These are phyloP conservation scores for Ophiostoma quercus DNA, from an alignment of 2,329 filamentous ascomycete genomes.

Conservation along the genomic window DNA sequence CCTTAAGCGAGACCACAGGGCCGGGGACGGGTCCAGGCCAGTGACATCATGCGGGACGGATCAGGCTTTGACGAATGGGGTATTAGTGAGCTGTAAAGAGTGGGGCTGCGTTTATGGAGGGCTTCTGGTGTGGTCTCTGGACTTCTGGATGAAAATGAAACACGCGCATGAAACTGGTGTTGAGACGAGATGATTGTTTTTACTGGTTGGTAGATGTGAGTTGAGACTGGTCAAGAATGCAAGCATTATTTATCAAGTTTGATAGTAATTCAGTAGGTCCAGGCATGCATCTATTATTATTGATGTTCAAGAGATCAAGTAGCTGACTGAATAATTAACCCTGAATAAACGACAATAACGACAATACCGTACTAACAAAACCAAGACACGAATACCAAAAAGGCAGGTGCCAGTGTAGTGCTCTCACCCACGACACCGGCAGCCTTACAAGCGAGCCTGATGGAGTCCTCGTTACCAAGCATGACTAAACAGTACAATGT, in stretches of 20 bases:
- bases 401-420: background rate
- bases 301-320: too few relatives aligned
- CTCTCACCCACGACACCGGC: background rate
- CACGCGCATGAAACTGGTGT: background rate
- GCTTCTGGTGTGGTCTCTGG: background rate
- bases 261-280: too few relatives aligned
- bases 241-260: too few relatives aligned
- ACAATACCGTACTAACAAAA: background rate
- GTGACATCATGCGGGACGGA: constrained; percentile 17
- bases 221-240: too few relatives aligned
- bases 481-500: background rate
- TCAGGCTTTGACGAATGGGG: constrained; percentile 17
- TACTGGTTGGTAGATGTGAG: too few relatives aligned
- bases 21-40: constrained; percentile 6
- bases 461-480: background rate
- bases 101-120: background rate
- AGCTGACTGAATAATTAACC: too few relatives aligned
- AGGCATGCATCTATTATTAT: too few relatives aligned
- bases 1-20: constrained; percentile 32
- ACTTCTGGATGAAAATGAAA: constrained; percentile 1
- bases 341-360: too few relatives aligned
- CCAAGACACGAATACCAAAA: background rate
- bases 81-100: constrained; percentile 11
- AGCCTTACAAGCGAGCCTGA: constrained; percentile 6
- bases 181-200: too few relatives aligned